Evolutionary conservation across 2,329 filamentous ascomycete species (phyloP), one percentile per base, ranked within the genome.

Genomic region (Diaporthe nobilis): DNA sequence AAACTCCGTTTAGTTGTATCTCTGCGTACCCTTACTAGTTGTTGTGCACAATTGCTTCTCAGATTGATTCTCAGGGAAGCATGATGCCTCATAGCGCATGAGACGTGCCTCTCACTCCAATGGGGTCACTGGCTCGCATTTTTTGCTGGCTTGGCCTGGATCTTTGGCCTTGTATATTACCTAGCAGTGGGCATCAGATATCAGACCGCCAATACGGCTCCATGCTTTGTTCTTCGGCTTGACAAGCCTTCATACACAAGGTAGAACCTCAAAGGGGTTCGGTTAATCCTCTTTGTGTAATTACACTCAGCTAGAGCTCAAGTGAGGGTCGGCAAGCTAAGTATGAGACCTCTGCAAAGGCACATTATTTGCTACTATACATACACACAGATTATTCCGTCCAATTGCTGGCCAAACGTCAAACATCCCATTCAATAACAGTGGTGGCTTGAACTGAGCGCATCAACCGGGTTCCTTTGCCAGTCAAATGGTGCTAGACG

Each of bases 231-330:
- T 22, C 3, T 31, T 34, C 2, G 20, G 42, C 20, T 47, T 22
- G 8, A 25, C 20, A 8, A 8, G 28, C 9, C 25, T 37, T 22
- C 4, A 15, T 31, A 31, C 10, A 28, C 9, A n/a, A 51, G 7
- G 7, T 17, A 8, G 3, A 1, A n/a, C 6, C 20, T 49, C 12
- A 4, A 10, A 12, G 2, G 1, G 17, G 17, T 3, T n/a, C 7
- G 17, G 12, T 17, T 2, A 2, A 3, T 34, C n/a, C 15, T 28
- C 6, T 20, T 12, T 12, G 37, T 9, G 9, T 3, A 47, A 44
- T 1, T 17, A 6, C n/a, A 7, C 60, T 20, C 8, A 3, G 22
- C 6, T 15, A 20, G 34, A 25, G 34, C 57, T 15, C 1, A 3
- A 3, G 34, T 25, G 57, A 60, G 34, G 57, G 13, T 39, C 25